phyloP scores from a whole-genome alignment of 495 filamentous ascomycete species.

The Cudoniella acicularis region DNA sequence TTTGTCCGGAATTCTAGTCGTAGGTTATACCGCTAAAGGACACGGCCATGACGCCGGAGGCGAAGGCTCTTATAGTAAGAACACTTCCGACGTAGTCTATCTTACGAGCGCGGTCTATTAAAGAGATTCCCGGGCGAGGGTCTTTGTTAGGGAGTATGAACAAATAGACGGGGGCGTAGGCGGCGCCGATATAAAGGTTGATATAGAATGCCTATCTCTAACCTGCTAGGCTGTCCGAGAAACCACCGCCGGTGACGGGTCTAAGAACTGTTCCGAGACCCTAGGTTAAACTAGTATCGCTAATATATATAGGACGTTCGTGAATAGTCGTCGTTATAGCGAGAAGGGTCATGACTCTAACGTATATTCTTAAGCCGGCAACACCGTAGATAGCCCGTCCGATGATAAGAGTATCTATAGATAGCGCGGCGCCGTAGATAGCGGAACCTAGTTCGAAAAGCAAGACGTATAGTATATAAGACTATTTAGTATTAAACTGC shows the following conservation, averaged over 20 bases:
- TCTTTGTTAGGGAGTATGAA: no score
- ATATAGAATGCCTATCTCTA: no score
- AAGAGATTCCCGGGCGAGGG: no score
- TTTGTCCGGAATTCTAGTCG: no score
- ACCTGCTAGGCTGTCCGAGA: slow-evolving; percentile 39
- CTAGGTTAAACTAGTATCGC: slow-evolving; percentile 40
- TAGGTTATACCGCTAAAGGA: no score
- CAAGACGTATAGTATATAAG: slow-evolving; percentile 44
- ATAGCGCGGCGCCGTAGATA: slow-evolving; percentile 51
- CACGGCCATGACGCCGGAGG: no score
- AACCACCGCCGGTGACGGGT: slow-evolving; percentile 61
- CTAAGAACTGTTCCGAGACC: slow-evolving; percentile 52
- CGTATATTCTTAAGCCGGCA: slow-evolving; percentile 50
- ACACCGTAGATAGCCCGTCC: slow-evolving; percentile 43
- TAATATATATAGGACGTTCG: slow-evolving; percentile 46
- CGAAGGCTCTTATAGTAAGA: no score
- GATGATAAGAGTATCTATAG: slow-evolving; percentile 49
- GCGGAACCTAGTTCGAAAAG: slow-evolving; percentile 52
- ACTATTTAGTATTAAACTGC: slow-evolving; percentile 50
- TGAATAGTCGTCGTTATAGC: slow-evolving; percentile 37
- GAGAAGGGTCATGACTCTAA: slow-evolving; percentile 42
- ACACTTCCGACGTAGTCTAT: no score
- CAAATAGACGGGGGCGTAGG: no score
- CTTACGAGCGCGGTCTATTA: no score
- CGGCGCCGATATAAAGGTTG: no score